Evolutionary conservation across 805 yeast genomes (phyloP), one percentile per base, ranked within the genome.

Genomic region (Aciculoconidium aculeatum): DNA sequence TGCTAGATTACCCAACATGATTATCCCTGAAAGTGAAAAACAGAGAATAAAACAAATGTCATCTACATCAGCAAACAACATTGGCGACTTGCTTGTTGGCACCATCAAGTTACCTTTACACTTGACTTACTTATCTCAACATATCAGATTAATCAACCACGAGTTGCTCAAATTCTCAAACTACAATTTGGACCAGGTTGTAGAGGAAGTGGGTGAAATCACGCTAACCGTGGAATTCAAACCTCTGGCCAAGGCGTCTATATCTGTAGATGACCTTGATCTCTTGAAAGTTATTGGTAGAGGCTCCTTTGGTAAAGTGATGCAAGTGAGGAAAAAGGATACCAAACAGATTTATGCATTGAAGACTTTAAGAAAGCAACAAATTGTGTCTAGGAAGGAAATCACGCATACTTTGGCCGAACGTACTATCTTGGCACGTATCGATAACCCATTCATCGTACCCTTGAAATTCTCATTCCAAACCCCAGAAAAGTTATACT

Each of bases 251-350:
- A 72, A 59, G 40, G 74, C 79, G 40, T 80, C 81, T 28, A 65
- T 92, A 27, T 68, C 86, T 1, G 86, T 92, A 42, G 95, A 87
- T 34, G 96, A 90, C 51, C 90, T 92, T 59, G 95, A 87, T 46
- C 62, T 92, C 30, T 69, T 92, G 43, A 92, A 92, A 58, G 98
- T 92, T 13, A 86, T 92, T 32, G 98, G 98, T 20, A 92, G 92
- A 54, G 98, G 98, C 6, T 87, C 96, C 7, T 92, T 92, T 54
- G 98, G 98, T 30, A 92, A 92, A 59, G 98, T 92, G 31, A 92
- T 92, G 97, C 98, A 92, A 58, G 98, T 92, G 23, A 78, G 87
- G 40, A 92, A 92, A 60, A 85, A 84, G 45, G 98, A 92, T 56
- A 92, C 98, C 3, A 81, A 81, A 41, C 94, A 90, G 53, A 79